Evolutionary conservation across 805 yeast genomes (phyloP).

Genomic region (Yarrowia sp.): DNA sequence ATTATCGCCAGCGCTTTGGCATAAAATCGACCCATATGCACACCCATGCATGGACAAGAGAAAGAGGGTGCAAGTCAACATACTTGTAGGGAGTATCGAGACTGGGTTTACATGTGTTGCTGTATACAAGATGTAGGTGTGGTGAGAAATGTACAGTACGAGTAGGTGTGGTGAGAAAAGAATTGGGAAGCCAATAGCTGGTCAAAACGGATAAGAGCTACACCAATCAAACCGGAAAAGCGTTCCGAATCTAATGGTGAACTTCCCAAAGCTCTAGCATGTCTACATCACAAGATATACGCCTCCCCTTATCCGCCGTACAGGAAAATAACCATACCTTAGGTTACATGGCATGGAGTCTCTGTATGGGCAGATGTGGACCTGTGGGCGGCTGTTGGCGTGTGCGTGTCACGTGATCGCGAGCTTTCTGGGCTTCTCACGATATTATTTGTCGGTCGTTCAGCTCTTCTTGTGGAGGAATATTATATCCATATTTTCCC

Average conservation of each 20-base stretch:
- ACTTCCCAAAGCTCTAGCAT: too few relatives aligned
- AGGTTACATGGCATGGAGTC: not conserved
- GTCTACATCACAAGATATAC: too few relatives aligned
- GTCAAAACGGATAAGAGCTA: too few relatives aligned
- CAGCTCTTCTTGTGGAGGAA: not conserved
- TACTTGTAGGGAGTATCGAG: too few relatives aligned
- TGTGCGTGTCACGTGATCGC: not conserved
- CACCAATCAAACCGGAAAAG: too few relatives aligned
- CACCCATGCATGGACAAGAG: conserved; percentile 4
- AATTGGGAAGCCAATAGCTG: too few relatives aligned
- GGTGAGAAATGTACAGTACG: too few relatives aligned
- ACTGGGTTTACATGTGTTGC: too few relatives aligned
- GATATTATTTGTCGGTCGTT: not conserved
- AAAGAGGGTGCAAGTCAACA: not conserved
- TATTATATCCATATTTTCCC: not conserved
- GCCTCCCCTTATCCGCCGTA: too few relatives aligned
- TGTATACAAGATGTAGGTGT: too few relatives aligned
- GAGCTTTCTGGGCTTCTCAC: not conserved
- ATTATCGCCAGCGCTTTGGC: not conserved
- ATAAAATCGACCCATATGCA: conserved; percentile 16
- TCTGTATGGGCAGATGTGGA: not conserved
- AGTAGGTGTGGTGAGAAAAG: too few relatives aligned
- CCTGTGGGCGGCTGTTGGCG: not conserved
- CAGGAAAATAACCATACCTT: not conserved
- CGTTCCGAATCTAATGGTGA: too few relatives aligned